Percentiles rank a stretch among this genome's conserved stretches.
phyloP scores from a whole-genome alignment of 768 basidiomycete genomes.

The Mycena crocata region DNA sequence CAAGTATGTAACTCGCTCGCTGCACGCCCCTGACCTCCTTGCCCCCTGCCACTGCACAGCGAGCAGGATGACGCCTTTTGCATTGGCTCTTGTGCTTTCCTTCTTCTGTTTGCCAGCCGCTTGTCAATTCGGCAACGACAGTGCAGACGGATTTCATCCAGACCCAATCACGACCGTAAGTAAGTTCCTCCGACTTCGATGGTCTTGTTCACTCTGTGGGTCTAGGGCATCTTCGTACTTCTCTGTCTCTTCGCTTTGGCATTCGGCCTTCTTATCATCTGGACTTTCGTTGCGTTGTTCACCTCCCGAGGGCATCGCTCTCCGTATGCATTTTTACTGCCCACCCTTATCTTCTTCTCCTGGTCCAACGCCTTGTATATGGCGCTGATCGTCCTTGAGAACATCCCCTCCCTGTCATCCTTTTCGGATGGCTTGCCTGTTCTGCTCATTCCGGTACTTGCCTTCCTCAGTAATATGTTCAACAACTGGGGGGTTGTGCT shows the following conservation, averaged over 20 bases:
- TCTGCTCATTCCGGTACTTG: constrained; percentile 10
- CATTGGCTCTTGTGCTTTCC: constrained; percentile 16
- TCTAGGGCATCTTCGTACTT: constrained; percentile 25
- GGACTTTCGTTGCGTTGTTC: constrained; percentile 25
- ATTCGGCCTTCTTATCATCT: constrained; percentile 12
- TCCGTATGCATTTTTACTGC: constrained; percentile 27
- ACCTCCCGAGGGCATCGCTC: constrained; percentile 22
- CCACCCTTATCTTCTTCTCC: constrained; percentile 23
- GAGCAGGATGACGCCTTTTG: constrained; percentile 10
- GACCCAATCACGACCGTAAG: constrained; percentile 22
- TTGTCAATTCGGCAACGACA: constrained; percentile 10
- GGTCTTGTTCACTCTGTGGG: background rate
- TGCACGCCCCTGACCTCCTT: background rate
- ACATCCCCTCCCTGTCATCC: constrained; percentile 17
- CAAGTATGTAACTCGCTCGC: background rate
- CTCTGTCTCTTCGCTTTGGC: constrained; percentile 24
- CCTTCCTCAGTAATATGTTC: constrained; percentile 14
- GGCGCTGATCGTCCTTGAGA: constrained; percentile 16
- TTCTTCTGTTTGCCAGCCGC: constrained; percentile 21
- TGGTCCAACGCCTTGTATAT: constrained; percentile 28
- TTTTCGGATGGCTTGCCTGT: background rate
- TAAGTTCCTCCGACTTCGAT: background rate
- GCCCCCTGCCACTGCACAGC: too few relatives aligned
- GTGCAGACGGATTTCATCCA: constrained; percentile 20
- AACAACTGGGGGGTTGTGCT: constrained; percentile 24